A percentile compares a stretch with the other conserved stretches of the same genome.
These are phyloP conservation scores for Trichoderma atroviride DNA, from an alignment of 2,329 filamentous ascomycete species.

Conservation along the genomic window DNA sequence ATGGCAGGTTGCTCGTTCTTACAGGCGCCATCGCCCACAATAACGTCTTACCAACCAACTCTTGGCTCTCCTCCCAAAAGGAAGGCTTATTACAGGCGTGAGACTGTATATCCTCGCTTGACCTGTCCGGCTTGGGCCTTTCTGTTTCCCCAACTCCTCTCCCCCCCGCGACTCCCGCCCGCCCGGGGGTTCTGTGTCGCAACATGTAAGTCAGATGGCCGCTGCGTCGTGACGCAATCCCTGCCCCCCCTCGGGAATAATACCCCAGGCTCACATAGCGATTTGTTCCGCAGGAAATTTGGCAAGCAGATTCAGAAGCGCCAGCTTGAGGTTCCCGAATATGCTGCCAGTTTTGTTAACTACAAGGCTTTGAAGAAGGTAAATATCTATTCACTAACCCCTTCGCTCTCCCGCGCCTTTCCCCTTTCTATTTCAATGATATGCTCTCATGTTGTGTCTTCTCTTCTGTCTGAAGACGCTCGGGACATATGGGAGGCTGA, in stretches of 20 bases:
- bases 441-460: not conserved
- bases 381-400: not conserved
- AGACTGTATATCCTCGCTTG: conserved; percentile 20
- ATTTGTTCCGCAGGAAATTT: conserved; percentile 78
- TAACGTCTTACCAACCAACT: conserved; percentile 3
- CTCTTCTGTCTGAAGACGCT: not conserved
- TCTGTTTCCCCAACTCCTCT: conserved; percentile 19
- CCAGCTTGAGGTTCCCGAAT: conserved; percentile 98
- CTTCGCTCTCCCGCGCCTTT: not conserved
- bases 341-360: conserved; percentile 98
- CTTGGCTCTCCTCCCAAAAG: conserved; percentile 5
- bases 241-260: conserved; percentile 15
- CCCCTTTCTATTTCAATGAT: not conserved
- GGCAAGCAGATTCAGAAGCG: conserved; percentile 99
- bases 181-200: conserved; percentile 30
- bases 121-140: conserved; percentile 10
- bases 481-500: conserved; percentile 2
- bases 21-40: conserved; percentile 12
- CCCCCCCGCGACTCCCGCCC: conserved; percentile 20
- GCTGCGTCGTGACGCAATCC: conserved; percentile 26
- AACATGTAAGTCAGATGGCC: conserved; percentile 41
- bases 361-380: conserved; percentile 99
- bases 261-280: conserved; percentile 24
- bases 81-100: not conserved
- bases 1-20: conserved; percentile 14